Evolutionary conservation across 305 asterid genomes (phyloP).

Genomic region (Striga hermonthica): DNA sequence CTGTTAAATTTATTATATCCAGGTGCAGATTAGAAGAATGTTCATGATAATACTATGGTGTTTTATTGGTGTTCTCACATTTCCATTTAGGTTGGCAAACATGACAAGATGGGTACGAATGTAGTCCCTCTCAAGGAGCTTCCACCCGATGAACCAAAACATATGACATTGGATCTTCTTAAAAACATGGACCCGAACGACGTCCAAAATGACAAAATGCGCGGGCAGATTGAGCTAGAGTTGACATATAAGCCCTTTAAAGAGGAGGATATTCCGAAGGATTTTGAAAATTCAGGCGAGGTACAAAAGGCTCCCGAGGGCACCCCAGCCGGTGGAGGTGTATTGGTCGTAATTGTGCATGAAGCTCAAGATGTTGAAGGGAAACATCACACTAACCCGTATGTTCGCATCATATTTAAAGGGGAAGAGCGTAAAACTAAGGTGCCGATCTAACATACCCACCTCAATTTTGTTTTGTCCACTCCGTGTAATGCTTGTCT

Average conservation of each 20-base stretch:
- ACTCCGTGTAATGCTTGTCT: no score
- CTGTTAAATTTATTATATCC: background rate
- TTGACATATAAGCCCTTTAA: slow-evolving; percentile 92
- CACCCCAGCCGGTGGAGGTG: slow-evolving; percentile 87
- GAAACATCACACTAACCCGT: slow-evolving; percentile 98
- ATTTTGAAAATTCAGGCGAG: slow-evolving; percentile 43
- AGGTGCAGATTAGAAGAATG: slow-evolving; percentile 6
- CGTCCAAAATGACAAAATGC: slow-evolving; percentile 72
- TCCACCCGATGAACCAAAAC: slow-evolving; percentile 66
- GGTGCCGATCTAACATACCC: slow-evolving; percentile 41
- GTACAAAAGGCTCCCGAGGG: slow-evolving; percentile 80
- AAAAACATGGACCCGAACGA: slow-evolving; percentile 75
- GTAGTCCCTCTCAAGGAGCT: slow-evolving; percentile 82
- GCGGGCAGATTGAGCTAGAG: slow-evolving; percentile 84
- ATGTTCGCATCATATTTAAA: slow-evolving; percentile 64
- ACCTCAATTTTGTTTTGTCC: background rate
- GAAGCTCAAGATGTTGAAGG: slow-evolving; percentile 98
- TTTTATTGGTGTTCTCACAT: background rate
- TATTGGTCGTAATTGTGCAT: slow-evolving; percentile 72
- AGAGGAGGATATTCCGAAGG: slow-evolving; percentile 57
- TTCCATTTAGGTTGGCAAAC: slow-evolving; percentile 70
- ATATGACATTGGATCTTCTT: slow-evolving; percentile 66
- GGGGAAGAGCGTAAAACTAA: slow-evolving; percentile 97
- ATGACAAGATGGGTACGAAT: slow-evolving; percentile 94
- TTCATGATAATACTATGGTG: background rate